phyloP scores from a whole-genome alignment of 1,284 basidiomycete species.

The Cutaneotrichosporon sp. region DNA sequence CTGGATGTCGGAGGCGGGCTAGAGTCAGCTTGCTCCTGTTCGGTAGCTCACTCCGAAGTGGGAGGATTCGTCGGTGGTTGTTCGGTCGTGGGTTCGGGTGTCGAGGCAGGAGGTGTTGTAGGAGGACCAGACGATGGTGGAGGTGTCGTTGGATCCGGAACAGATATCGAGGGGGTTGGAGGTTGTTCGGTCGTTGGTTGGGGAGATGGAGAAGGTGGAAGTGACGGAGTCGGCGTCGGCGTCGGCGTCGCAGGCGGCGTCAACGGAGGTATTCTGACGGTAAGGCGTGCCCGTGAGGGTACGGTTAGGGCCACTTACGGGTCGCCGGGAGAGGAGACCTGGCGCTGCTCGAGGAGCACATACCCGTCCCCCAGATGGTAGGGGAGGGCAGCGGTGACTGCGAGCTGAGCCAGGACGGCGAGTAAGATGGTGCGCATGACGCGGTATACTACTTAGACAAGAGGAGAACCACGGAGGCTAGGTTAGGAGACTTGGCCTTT shows the following conservation, averaged over 20 bases:
- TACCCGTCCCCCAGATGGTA: not conserved
- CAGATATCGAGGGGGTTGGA: not conserved
- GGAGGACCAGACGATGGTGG: not conserved
- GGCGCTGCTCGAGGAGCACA: not conserved
- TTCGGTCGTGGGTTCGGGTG: not conserved
- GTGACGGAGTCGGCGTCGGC: not conserved
- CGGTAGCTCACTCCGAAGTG: not conserved
- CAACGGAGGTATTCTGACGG: not conserved
- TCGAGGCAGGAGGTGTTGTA: not conserved
- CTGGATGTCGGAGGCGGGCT: not conserved
- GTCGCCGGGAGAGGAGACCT: not conserved
- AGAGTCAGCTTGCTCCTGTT: not conserved
- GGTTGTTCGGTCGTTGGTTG: not conserved
- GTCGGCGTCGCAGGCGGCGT: not conserved
- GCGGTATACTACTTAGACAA: constrained; percentile 1
- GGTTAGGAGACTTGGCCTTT: not conserved
- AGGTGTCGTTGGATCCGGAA: not conserved
- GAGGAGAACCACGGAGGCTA: not conserved
- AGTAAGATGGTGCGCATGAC: not conserved
- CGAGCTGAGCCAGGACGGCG: not conserved
- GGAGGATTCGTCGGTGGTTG: not conserved
- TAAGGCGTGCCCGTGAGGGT: constrained; percentile 3
- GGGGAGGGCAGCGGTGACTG: not conserved
- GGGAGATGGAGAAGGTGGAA: not conserved
- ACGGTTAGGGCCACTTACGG: not conserved